Conservation (phyloP, 495 filamentous ascomycete species). For the Hyaloscypha finlandica region DNA sequence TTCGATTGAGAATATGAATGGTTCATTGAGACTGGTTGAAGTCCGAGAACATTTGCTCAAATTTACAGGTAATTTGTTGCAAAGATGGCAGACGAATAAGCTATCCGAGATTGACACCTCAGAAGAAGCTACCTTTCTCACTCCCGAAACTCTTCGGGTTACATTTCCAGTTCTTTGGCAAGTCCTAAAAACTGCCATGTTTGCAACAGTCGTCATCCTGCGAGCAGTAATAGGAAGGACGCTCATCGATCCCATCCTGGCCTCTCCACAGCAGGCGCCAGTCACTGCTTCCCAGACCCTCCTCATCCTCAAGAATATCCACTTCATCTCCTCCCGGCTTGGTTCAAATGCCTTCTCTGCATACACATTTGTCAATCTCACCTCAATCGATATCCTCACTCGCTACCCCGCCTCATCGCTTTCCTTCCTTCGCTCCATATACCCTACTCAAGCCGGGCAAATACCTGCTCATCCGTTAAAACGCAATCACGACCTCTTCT, state of each 20-base stretch:
- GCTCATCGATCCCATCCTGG: conserved; percentile 45
- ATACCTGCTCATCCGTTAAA: conserved; percentile 78
- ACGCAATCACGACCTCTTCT: conserved; percentile 83
- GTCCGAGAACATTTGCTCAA: conserved; percentile 70
- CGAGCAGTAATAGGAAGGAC: conserved; percentile 70
- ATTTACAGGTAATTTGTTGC: conserved; percentile 69
- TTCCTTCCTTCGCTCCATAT: conserved; percentile 68
- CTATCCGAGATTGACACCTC: conserved; percentile 79
- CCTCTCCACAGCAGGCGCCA: conserved; percentile 57
- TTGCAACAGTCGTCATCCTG: conserved; percentile 74
- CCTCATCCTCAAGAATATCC: conserved; percentile 76
- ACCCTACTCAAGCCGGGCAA: conserved; percentile 55
- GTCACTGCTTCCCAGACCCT: conserved; percentile 75
- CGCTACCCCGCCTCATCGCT: conserved; percentile 69
- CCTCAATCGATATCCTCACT: conserved; percentile 85
- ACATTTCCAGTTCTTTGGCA: conserved; percentile 83
- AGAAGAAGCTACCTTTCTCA: conserved; percentile 70
- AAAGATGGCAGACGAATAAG: conserved; percentile 85
- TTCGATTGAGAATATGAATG: conserved; percentile 64
- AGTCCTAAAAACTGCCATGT: conserved; percentile 77
- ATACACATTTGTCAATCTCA: conserved; percentile 80
- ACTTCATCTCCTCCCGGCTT: conserved; percentile 82
- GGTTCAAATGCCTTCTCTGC: conserved; percentile 73
- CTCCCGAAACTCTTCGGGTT: conserved; percentile 64
- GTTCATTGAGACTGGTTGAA: conserved; percentile 61